These are phyloP conservation scores for Terfezia claveryi DNA, from an alignment of 495 filamentous ascomycete genomes.

Conservation along the genomic window DNA sequence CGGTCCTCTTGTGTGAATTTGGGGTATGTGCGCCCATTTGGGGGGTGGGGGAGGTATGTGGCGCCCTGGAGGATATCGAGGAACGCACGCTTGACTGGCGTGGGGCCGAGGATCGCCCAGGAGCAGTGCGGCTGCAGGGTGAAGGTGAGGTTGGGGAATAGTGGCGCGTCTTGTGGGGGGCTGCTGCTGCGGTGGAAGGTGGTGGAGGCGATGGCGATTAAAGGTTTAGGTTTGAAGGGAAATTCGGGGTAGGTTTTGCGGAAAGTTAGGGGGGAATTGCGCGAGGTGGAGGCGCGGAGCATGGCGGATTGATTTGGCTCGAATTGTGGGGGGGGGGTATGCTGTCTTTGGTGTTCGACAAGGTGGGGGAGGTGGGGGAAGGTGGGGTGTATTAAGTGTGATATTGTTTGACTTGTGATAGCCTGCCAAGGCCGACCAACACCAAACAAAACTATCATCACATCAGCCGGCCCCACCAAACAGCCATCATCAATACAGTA, in stretches of 20 bases:
- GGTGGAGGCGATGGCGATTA: constrained; percentile 13
- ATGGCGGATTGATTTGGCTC: not conserved
- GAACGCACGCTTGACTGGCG: constrained; percentile 30
- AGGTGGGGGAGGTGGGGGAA: not conserved
- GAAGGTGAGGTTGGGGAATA: constrained; percentile 18
- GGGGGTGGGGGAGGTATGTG: constrained; percentile 33
- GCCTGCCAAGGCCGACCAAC: not conserved
- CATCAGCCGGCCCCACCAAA: not conserved
- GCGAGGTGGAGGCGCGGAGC: not conserved
- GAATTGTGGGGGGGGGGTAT: not conserved
- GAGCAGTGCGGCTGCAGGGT: constrained; percentile 18
- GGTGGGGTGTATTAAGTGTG: not conserved
- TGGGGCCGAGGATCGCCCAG: constrained; percentile 44
- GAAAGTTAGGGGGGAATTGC: too few relatives aligned
- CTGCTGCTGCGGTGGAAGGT: constrained; percentile 29
- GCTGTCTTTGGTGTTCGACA: constrained; percentile 1
- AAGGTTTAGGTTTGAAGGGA: not conserved
- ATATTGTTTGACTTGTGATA: not conserved
- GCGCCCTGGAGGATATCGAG: constrained; percentile 42
- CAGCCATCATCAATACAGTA: too few relatives aligned
- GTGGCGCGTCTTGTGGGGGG: constrained; percentile 32
- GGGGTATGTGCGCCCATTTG: constrained; percentile 38
- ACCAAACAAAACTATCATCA: not conserved
- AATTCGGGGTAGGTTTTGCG: too few relatives aligned
- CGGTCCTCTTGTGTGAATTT: constrained; percentile 40